Evolutionary conservation across 495 filamentous ascomycete species (phyloP).

Genomic region (Durotheca rogersii): DNA sequence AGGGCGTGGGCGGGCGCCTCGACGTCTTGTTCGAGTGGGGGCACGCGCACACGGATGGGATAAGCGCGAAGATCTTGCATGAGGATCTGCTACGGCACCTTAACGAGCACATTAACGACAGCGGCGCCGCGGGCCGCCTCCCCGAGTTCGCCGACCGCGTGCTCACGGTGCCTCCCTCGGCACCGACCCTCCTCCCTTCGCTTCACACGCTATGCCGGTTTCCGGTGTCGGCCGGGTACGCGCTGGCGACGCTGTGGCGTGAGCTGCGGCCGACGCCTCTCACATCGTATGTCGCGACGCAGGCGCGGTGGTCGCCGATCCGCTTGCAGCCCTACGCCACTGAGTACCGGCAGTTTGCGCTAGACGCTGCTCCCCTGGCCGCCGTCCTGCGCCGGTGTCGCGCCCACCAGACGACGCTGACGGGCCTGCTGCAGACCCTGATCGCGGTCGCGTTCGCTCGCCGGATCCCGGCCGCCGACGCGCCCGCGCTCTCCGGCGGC

Average conservation of each 20-base stretch:
- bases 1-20: not conserved
- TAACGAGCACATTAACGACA: not conserved
- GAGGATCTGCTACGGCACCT: constrained; percentile 34
- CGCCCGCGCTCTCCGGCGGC: constrained; percentile 26
- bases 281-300: not conserved
- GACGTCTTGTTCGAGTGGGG: constrained; percentile 39
- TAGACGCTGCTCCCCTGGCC: constrained; percentile 16
- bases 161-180: constrained; percentile 14
- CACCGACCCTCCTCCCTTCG: constrained; percentile 9
- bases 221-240: constrained; percentile 13
- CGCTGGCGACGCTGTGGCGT: constrained; percentile 14
- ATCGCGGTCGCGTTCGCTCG: constrained; percentile 27
- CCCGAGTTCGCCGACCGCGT: constrained; percentile 16
- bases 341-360: constrained; percentile 30
- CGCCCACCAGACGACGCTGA: constrained; percentile 34
- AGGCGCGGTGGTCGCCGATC: constrained; percentile 36
- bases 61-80: constrained; percentile 38
- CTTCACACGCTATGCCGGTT: constrained; percentile 22
- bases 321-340: constrained; percentile 22
- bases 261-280: constrained; percentile 12
- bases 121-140: not conserved
- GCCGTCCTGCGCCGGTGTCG: constrained; percentile 32
- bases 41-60: constrained; percentile 40
- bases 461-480: constrained; percentile 9
- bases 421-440: constrained; percentile 37